phyloP scores from a whole-genome alignment of 75 land plant genomes.

The Larix kaempferi region DNA sequence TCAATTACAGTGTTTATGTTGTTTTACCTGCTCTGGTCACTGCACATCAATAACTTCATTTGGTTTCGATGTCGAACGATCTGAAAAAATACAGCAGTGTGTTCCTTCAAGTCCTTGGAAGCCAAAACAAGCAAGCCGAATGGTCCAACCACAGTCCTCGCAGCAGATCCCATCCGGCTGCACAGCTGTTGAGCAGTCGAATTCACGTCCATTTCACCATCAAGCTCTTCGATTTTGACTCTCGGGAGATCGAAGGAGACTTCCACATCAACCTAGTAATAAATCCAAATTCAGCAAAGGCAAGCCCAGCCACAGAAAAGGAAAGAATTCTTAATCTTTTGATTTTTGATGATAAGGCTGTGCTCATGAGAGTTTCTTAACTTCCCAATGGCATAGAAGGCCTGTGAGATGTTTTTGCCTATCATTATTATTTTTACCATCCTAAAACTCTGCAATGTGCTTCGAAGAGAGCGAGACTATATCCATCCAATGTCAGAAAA shows the following conservation, averaged over 20 bases:
- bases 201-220: conserved; percentile 26
- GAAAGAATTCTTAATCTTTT: neutral
- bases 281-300: neutral
- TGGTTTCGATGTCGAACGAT: conserved; percentile 36
- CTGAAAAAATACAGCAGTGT: conserved; percentile 75
- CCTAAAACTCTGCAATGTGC: too few species aligned
- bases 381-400: too few species aligned
- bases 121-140: conserved; percentile 70
- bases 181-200: conserved; percentile 38
- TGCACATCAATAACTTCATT: conserved; percentile 19
- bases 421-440: too few species aligned
- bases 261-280: conserved; percentile 67
- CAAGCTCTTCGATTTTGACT: conserved; percentile 23
- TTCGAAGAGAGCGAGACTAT: too few species aligned
- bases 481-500: too few species aligned
- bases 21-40: neutral
- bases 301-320: too few species aligned
- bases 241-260: conserved; percentile 38
- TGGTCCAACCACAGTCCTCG: conserved; percentile 51
- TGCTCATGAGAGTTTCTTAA: too few species aligned
- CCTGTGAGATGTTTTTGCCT: too few species aligned
- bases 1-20: neutral
- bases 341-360: neutral
- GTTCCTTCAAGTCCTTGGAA: conserved; percentile 52
- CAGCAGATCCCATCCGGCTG: conserved; percentile 32